Conservation (phyloP, 1,139 yeast species). For the Meyerozyma smithsonii region DNA sequence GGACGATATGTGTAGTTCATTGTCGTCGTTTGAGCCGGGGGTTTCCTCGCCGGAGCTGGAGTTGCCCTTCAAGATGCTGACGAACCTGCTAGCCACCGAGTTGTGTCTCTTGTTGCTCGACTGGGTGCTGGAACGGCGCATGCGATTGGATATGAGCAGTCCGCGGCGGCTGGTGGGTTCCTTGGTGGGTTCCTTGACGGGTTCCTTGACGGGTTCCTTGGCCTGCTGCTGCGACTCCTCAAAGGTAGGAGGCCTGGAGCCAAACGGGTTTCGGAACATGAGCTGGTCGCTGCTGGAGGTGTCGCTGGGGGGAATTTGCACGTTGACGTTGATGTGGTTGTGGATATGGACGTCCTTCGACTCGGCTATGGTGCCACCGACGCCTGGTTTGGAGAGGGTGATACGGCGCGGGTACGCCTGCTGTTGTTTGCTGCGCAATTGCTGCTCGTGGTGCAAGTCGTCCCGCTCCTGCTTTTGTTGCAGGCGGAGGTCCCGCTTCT, state of each 20-base stretch:
- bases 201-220: too few species aligned
- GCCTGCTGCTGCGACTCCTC: not conserved
- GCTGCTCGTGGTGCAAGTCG: constrained; percentile 1
- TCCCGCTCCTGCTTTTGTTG: constrained; percentile 5
- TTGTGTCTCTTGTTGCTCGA: constrained; percentile 10
- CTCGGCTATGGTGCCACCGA: constrained; percentile 2
- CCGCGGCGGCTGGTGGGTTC: not conserved
- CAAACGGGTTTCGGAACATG: constrained; percentile 9
- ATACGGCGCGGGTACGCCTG: not conserved
- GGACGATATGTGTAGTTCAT: constrained; percentile 12
- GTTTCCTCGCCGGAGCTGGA: constrained; percentile 3
- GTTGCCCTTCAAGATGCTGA: constrained; percentile 6
- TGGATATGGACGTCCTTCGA: constrained; percentile 3
- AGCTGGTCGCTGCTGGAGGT: not conserved
- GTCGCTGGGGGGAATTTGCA: not conserved
- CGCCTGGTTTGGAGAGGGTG: not conserved
- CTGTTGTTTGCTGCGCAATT: not conserved
- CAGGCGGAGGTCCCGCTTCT: not conserved
- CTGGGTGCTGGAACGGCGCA: constrained; percentile 3
- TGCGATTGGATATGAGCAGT: not conserved
- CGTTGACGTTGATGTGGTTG: constrained; percentile 1
- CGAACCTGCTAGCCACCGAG: constrained; percentile 13
- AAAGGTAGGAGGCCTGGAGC: constrained; percentile 3
- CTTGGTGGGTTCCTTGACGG: too few species aligned
- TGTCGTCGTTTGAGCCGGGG: constrained; percentile 3